A percentile compares a stretch with the other conserved stretches of the same genome.
These are phyloP conservation scores for Podospora comata DNA, from an alignment of 495 filamentous ascomycete species.

Conservation along the genomic window DNA sequence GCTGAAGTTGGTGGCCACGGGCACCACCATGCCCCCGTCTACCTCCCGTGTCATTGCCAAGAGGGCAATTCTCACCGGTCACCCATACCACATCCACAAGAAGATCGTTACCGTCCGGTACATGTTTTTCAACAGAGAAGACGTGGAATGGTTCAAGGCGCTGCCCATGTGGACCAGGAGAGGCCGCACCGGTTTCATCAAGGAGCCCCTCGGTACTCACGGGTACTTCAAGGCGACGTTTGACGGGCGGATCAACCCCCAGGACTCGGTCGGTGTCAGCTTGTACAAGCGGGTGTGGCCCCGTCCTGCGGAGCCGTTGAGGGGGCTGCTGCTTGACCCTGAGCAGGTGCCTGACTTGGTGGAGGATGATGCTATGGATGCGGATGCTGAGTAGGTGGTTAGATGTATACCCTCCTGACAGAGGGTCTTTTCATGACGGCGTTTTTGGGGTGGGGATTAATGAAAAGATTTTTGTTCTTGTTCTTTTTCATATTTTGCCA, in stretches of 20 bases:
- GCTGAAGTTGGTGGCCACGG: slow-evolving; percentile 74
- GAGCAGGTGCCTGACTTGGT: slow-evolving; percentile 16
- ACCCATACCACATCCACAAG: slow-evolving; percentile 98
- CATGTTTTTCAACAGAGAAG: slow-evolving; percentile 98
- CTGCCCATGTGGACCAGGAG: slow-evolving; percentile 90
- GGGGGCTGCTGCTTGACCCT: slow-evolving; percentile 35
- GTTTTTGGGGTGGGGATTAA: not conserved
- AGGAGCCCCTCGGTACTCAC: slow-evolving; percentile 92
- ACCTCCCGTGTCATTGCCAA: slow-evolving; percentile 83
- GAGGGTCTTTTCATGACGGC: slow-evolving; percentile 1
- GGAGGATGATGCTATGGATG: slow-evolving; percentile 38
- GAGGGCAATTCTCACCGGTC: slow-evolving; percentile 88
- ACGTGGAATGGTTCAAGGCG: slow-evolving; percentile 95
- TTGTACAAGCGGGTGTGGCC: slow-evolving; percentile 94
- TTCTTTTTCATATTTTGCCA: not conserved
- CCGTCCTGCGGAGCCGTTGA: slow-evolving; percentile 57
- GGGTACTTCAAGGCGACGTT: slow-evolving; percentile 99
- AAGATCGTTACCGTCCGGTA: slow-evolving; percentile 93
- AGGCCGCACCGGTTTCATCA: slow-evolving; percentile 82
- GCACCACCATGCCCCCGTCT: slow-evolving; percentile 77
- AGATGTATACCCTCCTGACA: not conserved
- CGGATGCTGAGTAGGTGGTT: slow-evolving; percentile 28
- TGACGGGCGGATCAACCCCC: slow-evolving; percentile 90
- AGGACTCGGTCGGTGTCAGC: slow-evolving; percentile 88
- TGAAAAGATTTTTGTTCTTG: not conserved